Conservation (phyloP, 768 basidiomycete species). For the Mycena vitilis region DNA sequence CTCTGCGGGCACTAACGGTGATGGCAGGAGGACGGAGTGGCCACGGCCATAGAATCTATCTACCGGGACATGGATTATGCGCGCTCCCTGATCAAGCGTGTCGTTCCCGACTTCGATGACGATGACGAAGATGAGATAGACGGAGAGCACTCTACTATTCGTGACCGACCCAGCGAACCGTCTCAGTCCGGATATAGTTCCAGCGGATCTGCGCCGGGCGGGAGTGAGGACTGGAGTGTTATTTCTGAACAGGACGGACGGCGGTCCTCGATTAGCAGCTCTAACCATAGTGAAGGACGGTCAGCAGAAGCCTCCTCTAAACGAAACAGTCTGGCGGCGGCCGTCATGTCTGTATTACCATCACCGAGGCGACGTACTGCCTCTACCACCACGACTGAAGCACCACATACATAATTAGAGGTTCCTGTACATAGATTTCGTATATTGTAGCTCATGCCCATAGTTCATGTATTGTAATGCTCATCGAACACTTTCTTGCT, state of each 20-base stretch:
- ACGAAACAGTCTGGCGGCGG: constrained; percentile 73
- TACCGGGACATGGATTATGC: constrained; percentile 98
- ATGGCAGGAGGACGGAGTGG: constrained; percentile 91
- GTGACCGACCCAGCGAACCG: constrained; percentile 42
- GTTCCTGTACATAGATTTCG: constrained; percentile 32
- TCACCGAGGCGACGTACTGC: constrained; percentile 54
- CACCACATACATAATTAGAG: constrained; percentile 38
- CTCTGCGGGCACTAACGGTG: constrained; percentile 14
- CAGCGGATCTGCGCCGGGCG: constrained; percentile 59
- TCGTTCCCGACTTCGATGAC: constrained; percentile 44
- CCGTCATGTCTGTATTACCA: constrained; percentile 71
- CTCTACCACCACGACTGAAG: constrained; percentile 42
- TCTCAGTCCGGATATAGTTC: constrained; percentile 65
- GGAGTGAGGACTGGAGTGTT: constrained; percentile 90
- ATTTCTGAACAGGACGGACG: constrained; percentile 81
- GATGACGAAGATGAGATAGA: constrained; percentile 47
- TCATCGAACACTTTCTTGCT: constrained; percentile 83
- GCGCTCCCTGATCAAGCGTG: constrained; percentile 82
- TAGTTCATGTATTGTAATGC: constrained; percentile 51
- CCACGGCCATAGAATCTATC: constrained; percentile 92
- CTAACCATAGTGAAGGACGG: constrained; percentile 54
- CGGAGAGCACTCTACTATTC: constrained; percentile 54
- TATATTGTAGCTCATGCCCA: constrained; percentile 38
- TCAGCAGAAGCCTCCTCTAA: constrained; percentile 54
- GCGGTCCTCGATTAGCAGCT: constrained; percentile 63